phyloP scores from a whole-genome alignment of 495 filamentous ascomycete species.

The Penicillium tannophilum region DNA sequence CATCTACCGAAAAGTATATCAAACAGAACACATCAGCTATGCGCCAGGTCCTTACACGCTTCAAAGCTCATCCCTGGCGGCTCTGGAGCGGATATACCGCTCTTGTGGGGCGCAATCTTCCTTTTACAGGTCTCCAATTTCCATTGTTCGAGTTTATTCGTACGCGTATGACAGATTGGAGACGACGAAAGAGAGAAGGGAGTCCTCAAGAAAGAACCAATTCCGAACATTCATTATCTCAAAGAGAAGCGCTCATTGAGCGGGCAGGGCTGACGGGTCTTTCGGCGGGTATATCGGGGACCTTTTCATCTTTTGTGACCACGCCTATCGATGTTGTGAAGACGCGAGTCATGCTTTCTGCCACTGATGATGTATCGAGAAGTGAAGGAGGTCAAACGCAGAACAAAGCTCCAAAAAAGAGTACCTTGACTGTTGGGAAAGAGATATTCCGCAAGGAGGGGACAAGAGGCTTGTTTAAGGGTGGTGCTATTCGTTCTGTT shows the following conservation, averaged over 20 bases:
- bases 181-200: constrained; percentile 23
- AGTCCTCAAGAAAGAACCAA: too few relatives aligned
- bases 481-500: constrained; percentile 69
- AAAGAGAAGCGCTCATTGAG: constrained; percentile 27
- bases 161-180: constrained; percentile 38
- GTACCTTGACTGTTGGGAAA: constrained; percentile 56
- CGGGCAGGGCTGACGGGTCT: constrained; percentile 68
- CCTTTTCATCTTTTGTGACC: constrained; percentile 69
- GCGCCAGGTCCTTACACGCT: constrained; percentile 54
- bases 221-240: background rate
- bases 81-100: constrained; percentile 81
- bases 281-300: constrained; percentile 69
- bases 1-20: constrained; percentile 5
- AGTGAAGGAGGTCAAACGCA: too few relatives aligned
- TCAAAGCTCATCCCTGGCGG: constrained; percentile 56
- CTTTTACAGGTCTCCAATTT: constrained; percentile 86
- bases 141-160: constrained; percentile 78
- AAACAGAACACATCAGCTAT: constrained; percentile 35
- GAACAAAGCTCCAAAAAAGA: constrained; percentile 13
- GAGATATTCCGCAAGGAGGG: constrained; percentile 66
- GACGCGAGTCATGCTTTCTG: constrained; percentile 72
- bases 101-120: constrained; percentile 77
- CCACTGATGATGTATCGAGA: constrained; percentile 28
- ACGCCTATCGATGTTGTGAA: constrained; percentile 86
- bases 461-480: constrained; percentile 71